Base-by-base conservation (phyloP, 495 filamentous ascomycete species). In the Penicillium flavigenum region DNA sequence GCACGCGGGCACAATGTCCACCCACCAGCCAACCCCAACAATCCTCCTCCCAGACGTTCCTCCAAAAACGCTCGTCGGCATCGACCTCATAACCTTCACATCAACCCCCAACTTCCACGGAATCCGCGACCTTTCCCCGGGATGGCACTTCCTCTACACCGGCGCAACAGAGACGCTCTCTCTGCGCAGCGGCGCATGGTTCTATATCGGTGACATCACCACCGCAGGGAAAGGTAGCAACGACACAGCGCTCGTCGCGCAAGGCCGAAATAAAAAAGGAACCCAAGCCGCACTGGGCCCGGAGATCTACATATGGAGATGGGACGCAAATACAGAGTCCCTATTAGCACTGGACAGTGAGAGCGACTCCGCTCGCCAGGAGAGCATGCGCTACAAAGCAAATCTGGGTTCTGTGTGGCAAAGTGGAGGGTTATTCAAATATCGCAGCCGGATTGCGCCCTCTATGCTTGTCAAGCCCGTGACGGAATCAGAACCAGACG, bases 141-240 rank as follows among this genome's bases (percentile, higher is more conserved):
- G 84, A 43, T 83, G 77, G 73, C 85, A 88, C 58, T 86, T 87
- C 60, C 67, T 85, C 17, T 88, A 86, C 64, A 83, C 79, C 0
- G 75, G 82, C 22, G 77, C 82, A 24, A 83, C 78, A 44, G 70
- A 78, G 26, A 79, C 78, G 14, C 68, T 83, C 24, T 84, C 84
- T 5, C 66, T 86, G 14, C 77, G 85, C 12, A 78, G 83, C 58
- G 85, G 85, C 9, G 76, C 77, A 39, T 88, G 85, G 85, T 84
- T 88, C 68, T 71, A 79, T 52, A 72, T 88, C 39, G 69, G 70
- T 7, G 69, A 76, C 60, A 53, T 68, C 52, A 41, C 44, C 42
- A 42, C 46, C 9, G 50, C 58, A 42, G 60, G 61, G 24, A 43
- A 59, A n/a, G 31, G 48, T 17, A 44, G 51, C 24, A 54, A 66